A percentile compares a stretch with the other conserved stretches of the same genome.
Evolutionary conservation across 805 yeast species (phyloP).

Genomic region (Kluyveromyces aestuarii): DNA sequence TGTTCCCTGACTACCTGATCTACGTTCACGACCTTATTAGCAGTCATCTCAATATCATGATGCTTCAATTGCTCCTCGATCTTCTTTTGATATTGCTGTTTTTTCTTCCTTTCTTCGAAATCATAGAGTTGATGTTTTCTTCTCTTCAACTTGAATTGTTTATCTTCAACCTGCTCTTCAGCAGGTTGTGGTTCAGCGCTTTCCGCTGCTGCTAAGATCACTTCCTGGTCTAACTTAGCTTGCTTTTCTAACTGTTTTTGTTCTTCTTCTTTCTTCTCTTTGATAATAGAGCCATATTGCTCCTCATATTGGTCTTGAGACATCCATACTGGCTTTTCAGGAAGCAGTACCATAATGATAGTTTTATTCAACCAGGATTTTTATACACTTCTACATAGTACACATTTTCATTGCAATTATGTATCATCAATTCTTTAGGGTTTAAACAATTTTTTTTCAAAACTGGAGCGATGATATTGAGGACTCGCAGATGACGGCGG

Average conservation of each 20-base stretch:
- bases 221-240: conserved; percentile 3
- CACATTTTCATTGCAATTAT: neutral
- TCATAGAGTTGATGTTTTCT: conserved; percentile 25
- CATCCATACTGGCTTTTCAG: conserved; percentile 32
- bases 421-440: no score
- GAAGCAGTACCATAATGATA: conserved; percentile 12
- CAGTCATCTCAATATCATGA: conserved; percentile 29
- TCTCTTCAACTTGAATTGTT: conserved; percentile 14
- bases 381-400: neutral
- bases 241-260: conserved; percentile 5
- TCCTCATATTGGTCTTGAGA: conserved; percentile 30
- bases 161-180: conserved; percentile 8
- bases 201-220: conserved; percentile 7
- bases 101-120: conserved; percentile 25
- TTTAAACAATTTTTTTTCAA: no score
- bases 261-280: conserved; percentile 5
- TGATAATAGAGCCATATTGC: conserved; percentile 16
- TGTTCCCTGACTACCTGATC: conserved; percentile 71
- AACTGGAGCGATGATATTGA: no score
- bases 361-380: neutral
- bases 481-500: no score
- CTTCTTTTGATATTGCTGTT: conserved; percentile 23
- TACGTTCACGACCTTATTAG: conserved; percentile 33
- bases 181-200: conserved; percentile 12
- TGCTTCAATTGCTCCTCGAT: conserved; percentile 28